Evolutionary conservation across 371 early-diverging fungal species (phyloP).

Genomic region (Lichtheimia hyalospora): DNA sequence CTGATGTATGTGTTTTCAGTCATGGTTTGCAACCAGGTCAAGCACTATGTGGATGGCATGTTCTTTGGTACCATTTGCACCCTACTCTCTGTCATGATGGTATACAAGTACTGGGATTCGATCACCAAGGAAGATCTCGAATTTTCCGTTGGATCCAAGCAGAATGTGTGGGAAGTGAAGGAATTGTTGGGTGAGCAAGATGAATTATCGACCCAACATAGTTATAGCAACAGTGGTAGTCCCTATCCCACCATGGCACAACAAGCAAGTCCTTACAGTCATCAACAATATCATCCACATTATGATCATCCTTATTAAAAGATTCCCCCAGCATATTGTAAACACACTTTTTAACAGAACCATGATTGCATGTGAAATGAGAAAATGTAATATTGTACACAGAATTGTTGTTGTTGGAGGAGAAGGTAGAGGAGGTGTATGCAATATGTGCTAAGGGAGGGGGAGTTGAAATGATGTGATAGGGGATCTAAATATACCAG

Average conservation of each 20-base stretch:
- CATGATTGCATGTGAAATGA: too few relatives aligned
- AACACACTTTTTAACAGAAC: not conserved
- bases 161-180: conserved; percentile 88
- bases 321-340: not conserved
- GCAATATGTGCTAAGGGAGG: not conserved
- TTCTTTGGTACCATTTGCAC: conserved; percentile 89
- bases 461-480: not conserved
- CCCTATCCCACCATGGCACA: not conserved
- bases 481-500: conserved; percentile 32
- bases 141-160: conserved; percentile 87
- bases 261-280: not conserved
- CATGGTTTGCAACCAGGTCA: conserved; percentile 75
- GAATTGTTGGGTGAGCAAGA: conserved; percentile 58
- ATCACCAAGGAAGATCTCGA: conserved; percentile 96
- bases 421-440: not conserved
- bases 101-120: conserved; percentile 96
- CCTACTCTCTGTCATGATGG: conserved; percentile 94
- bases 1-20: conserved; percentile 69
- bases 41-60: conserved; percentile 93
- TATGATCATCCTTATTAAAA: conserved; percentile 1
- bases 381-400: not conserved
- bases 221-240: conserved; percentile 4
- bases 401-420: not conserved
- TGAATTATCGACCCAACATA: conserved; percentile 19
- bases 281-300: not conserved